Evolutionary conservation across 768 basidiomycete species (phyloP).

Genomic region (Mrakia hoshinonis): DNA sequence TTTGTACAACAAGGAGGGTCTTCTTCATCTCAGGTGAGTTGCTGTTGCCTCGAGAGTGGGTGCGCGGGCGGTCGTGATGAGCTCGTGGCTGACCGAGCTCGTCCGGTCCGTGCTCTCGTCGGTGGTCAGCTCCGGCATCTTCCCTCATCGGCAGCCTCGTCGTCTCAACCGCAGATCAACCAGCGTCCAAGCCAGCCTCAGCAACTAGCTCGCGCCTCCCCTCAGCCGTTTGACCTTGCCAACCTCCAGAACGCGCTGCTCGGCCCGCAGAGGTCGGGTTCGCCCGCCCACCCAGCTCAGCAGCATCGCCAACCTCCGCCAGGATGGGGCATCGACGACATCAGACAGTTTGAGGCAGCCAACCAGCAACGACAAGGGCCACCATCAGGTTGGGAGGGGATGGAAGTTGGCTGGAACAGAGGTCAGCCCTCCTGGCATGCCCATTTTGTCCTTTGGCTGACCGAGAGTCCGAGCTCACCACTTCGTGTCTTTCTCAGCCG

Average conservation of each 20-base stretch:
- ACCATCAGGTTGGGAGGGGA: not conserved
- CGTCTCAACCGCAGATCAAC: not conserved
- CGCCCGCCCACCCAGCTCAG: not conserved
- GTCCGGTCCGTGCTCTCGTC: not conserved
- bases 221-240: conserved; percentile 20
- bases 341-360: not conserved
- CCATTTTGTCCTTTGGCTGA: not conserved
- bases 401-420: conserved; percentile 2
- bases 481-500: not conserved
- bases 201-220: not conserved
- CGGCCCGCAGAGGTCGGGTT: not conserved
- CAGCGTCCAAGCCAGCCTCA: not conserved
- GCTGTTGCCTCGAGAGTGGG: not conserved
- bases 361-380: not conserved
- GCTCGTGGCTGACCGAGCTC: not conserved
- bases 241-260: conserved; percentile 11
- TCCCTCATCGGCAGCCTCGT: not conserved
- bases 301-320: not conserved
- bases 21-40: conserved; percentile 5
- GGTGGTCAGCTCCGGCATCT: conserved; percentile 15
- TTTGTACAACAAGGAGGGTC: not conserved
- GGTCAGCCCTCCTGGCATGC: not conserved
- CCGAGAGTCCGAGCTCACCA: not conserved
- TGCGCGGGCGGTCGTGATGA: not conserved
- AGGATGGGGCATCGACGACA: not conserved